phyloP scores from a whole-genome alignment of 2,329 filamentous ascomycete species.

The Escovopsis weberi region DNA sequence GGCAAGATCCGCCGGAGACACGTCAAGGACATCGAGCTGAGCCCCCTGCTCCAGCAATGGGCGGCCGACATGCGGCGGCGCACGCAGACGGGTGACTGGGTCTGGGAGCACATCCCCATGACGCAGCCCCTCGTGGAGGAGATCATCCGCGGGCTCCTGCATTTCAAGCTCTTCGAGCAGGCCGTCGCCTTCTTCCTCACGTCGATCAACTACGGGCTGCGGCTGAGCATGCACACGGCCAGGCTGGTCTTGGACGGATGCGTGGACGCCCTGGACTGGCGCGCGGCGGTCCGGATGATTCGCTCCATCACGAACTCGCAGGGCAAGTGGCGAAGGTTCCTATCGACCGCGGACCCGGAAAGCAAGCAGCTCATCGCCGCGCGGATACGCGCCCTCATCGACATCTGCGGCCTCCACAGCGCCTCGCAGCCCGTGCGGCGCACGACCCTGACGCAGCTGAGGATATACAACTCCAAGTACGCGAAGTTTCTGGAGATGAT shows the following conservation, averaged over 20 bases:
- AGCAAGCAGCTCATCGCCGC: constrained; percentile 15
- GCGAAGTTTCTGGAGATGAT: constrained; percentile 12
- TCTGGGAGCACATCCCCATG: constrained; percentile 26
- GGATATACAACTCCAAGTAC: constrained; percentile 11
- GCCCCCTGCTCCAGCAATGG: constrained; percentile 16
- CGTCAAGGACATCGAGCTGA: constrained; percentile 16
- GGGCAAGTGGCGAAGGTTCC: constrained; percentile 13
- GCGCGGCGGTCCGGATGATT: constrained; percentile 17
- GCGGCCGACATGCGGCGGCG: constrained; percentile 12
- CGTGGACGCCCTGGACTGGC: constrained; percentile 27
- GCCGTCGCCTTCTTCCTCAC: constrained; percentile 28
- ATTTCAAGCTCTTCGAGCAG: constrained; percentile 29
- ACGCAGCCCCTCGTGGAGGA: constrained; percentile 26
- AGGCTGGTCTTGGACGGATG: constrained; percentile 27
- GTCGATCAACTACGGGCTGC: constrained; percentile 22
- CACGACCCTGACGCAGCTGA: constrained; percentile 12
- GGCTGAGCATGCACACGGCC: constrained; percentile 18
- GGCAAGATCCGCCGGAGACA: constrained; percentile 23
- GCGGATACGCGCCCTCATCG: constrained; percentile 20
- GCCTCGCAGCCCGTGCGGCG: background rate
- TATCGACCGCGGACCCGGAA: constrained; percentile 10
- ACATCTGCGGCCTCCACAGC: constrained; percentile 19
- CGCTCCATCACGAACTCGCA: constrained; percentile 13
- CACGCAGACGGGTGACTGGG: constrained; percentile 17
- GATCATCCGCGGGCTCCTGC: constrained; percentile 33